These are phyloP conservation scores for Brassica incana DNA, from an alignment of 345 rosid species.

Conservation along the genomic window DNA sequence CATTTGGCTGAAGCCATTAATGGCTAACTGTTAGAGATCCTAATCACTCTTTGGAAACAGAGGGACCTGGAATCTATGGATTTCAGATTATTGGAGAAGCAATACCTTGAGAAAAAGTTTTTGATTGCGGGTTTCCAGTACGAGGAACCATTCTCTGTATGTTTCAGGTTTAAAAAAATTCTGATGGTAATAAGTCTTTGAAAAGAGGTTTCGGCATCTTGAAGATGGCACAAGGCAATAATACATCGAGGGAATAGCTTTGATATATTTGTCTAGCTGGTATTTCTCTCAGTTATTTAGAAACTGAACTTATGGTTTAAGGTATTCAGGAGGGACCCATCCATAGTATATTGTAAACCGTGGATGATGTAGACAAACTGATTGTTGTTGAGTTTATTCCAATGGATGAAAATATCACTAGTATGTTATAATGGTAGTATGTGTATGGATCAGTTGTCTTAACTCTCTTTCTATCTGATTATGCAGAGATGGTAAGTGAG, in stretches of 20 bases:
- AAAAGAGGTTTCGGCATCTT: slow-evolving; percentile 88
- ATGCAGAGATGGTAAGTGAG: slow-evolving; percentile 83
- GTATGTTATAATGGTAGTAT: background rate
- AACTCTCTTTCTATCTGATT: background rate
- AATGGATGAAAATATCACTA: background rate
- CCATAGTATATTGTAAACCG: no score
- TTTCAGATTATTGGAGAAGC: slow-evolving; percentile 93
- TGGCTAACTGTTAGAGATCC: no score
- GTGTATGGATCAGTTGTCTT: background rate
- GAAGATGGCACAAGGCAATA: slow-evolving; percentile 81
- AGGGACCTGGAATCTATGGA: slow-evolving; percentile 84
- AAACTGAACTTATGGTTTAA: background rate
- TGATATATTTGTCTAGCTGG: slow-evolving; percentile 1
- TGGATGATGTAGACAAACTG: no score
- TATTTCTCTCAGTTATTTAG: background rate
- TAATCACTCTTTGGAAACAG: slow-evolving; percentile 37
- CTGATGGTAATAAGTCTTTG: slow-evolving; percentile 3
- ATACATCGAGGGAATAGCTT: slow-evolving; percentile 77
- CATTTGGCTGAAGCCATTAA: no score
- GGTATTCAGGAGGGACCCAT: no score
- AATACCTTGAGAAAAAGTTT: slow-evolving; percentile 83
- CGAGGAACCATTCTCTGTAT: slow-evolving; percentile 95
- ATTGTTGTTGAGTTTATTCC: no score
- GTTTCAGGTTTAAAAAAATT: slow-evolving; percentile 70
- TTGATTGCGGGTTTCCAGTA: slow-evolving; percentile 88